These are phyloP conservation scores for Lasiodiplodia theobromae DNA, from an alignment of 2,329 filamentous ascomycete species.

Conservation along the genomic window DNA sequence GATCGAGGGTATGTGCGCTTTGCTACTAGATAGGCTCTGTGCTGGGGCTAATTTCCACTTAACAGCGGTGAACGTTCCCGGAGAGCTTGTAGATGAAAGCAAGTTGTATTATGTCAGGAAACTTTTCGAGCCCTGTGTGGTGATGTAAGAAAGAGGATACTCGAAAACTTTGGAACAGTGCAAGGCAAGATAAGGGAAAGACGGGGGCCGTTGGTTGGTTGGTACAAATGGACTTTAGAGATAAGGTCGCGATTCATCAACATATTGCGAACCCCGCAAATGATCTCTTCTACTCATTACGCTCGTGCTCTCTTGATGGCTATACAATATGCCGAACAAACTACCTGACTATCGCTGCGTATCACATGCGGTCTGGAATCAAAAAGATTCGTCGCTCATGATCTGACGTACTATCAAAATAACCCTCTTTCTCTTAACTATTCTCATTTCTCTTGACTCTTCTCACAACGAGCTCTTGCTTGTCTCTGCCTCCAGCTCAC, in stretches of 20 bases:
- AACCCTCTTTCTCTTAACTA: too few relatives aligned
- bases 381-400: constrained; percentile 9
- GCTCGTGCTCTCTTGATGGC: neutral
- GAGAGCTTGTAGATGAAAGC: neutral
- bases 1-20: neutral
- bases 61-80: neutral
- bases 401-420: neutral
- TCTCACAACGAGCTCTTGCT: constrained; percentile 17
- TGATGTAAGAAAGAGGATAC: neutral
- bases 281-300: neutral
- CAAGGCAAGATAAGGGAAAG: neutral
- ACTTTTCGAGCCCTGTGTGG: neutral
- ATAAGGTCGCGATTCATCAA: neutral
- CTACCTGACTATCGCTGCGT: neutral
- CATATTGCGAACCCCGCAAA: neutral
- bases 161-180: neutral
- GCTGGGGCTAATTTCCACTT: neutral
- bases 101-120: neutral
- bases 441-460: too few relatives aligned
- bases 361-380: constrained; percentile 1
- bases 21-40: neutral
- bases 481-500: constrained; percentile 70
- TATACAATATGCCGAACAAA: neutral
- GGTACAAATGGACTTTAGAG: neutral
- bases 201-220: neutral